These are phyloP conservation scores for Pseudogymnoascus sp. DNA, from an alignment of 2,329 filamentous ascomycete species.

Conservation along the genomic window DNA sequence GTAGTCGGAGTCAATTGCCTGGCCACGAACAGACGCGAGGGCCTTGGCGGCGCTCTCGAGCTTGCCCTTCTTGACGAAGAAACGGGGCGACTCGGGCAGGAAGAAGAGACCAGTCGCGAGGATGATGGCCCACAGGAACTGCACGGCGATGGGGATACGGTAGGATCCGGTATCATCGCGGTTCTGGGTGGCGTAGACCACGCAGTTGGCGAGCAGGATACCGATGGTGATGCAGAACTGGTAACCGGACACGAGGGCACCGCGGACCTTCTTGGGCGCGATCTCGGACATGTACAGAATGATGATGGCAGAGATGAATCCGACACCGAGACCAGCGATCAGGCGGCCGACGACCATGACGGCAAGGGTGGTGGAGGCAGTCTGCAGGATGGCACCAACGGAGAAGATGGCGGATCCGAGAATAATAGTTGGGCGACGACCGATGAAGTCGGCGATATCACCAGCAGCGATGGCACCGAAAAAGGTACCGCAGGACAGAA, in stretches of 20 bases:
- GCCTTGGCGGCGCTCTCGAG: constrained; percentile 53
- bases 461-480: constrained; percentile 67
- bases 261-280: constrained; percentile 61
- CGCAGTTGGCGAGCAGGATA: constrained; percentile 62
- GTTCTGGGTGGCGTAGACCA: constrained; percentile 62
- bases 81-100: constrained; percentile 77
- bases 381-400: constrained; percentile 59
- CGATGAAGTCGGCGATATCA: constrained; percentile 64
- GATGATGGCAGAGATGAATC: constrained; percentile 71
- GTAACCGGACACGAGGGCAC: constrained; percentile 68
- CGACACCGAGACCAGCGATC: constrained; percentile 67
- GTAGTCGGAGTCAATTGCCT: constrained; percentile 61
- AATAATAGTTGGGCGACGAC: constrained; percentile 62
- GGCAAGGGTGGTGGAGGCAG: constrained; percentile 44
- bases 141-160: constrained; percentile 71
- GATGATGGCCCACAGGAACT: constrained; percentile 72
- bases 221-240: constrained; percentile 78
- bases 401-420: constrained; percentile 64
- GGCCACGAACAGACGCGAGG: constrained; percentile 62
- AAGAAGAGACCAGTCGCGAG: constrained; percentile 62
- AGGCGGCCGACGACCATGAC: constrained; percentile 67
- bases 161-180: constrained; percentile 57
- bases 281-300: constrained; percentile 69
- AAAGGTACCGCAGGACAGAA: constrained; percentile 72
- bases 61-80: constrained; percentile 68